These are phyloP conservation scores for Linanthus parryae DNA, from an alignment of 148 eudicot genomes.

Conservation along the genomic window DNA sequence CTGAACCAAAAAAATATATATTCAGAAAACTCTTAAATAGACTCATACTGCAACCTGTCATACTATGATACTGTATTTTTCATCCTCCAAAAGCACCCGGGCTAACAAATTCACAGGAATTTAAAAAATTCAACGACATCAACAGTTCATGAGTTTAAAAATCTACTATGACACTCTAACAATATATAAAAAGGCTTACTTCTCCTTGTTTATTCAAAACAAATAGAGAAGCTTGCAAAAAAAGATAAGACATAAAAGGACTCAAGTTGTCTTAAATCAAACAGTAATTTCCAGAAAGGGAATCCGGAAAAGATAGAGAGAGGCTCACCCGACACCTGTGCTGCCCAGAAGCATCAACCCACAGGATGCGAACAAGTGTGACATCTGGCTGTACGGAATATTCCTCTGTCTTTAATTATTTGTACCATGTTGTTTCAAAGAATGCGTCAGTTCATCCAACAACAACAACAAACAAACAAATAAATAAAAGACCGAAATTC, in stretches of 20 bases:
- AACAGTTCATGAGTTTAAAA: not conserved
- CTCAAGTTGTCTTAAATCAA: not conserved
- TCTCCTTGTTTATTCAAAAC: not conserved
- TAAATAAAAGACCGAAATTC: too few relatives aligned
- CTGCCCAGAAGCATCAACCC: constrained; percentile 96
- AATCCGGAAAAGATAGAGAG: constrained; percentile 7
- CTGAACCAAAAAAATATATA: constrained; percentile 27
- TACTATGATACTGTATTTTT: too few relatives aligned
- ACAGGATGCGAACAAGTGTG: constrained; percentile 62
- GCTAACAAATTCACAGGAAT: not conserved
- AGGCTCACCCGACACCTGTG: constrained; percentile 87
- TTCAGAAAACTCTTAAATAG: too few relatives aligned
- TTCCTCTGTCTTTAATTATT: constrained; percentile 17
- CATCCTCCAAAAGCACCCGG: not conserved
- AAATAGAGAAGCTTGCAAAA: not conserved
- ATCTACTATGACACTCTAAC: too few relatives aligned
- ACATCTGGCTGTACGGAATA: constrained; percentile 31
- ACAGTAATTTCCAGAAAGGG: too few relatives aligned
- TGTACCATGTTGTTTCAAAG: too few relatives aligned
- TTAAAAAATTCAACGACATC: not conserved
- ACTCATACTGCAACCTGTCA: too few relatives aligned
- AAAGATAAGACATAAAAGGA: not conserved
- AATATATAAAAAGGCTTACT: not conserved
- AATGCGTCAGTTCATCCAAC: too few relatives aligned
- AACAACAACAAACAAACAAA: too few relatives aligned